phyloP scores from a whole-genome alignment of 148 eudicot species.

The Diospyros kaki region DNA sequence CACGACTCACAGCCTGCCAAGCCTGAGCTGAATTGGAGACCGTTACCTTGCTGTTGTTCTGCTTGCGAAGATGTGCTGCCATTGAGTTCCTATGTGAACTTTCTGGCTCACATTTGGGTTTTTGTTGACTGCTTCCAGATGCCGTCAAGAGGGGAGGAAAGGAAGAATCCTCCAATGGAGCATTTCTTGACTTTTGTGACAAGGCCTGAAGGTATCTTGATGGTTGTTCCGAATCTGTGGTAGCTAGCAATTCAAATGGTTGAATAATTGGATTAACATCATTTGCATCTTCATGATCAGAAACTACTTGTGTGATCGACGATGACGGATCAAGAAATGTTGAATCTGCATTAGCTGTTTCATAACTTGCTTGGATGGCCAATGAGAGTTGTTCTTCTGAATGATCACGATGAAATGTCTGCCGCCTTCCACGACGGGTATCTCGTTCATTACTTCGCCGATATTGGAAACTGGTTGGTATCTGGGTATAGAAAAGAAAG shows the following conservation, averaged over 20 bases:
- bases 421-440: slow-evolving; percentile 80
- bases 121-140: slow-evolving; percentile 48
- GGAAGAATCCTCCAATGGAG: slow-evolving; percentile 54
- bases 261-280: slow-evolving; percentile 46
- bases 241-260: slow-evolving; percentile 57
- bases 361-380: slow-evolving; percentile 74
- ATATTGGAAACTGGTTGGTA: slow-evolving; percentile 88
- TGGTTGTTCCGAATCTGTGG: slow-evolving; percentile 58
- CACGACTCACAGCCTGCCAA: slow-evolving; percentile 37
- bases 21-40: slow-evolving; percentile 44
- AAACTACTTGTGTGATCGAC: slow-evolving; percentile 20
- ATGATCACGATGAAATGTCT: slow-evolving; percentile 56
- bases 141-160: slow-evolving; percentile 76
- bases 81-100: slow-evolving; percentile 42
- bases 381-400: slow-evolving; percentile 54
- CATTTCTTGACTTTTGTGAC: slow-evolving; percentile 48
- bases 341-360: slow-evolving; percentile 32
- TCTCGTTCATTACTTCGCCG: slow-evolving; percentile 61
- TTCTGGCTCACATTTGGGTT: slow-evolving; percentile 38
- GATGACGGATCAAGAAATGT: slow-evolving; percentile 34
- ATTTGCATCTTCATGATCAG: slow-evolving; percentile 25
- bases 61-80: slow-evolving; percentile 64
- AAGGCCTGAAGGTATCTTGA: slow-evolving; percentile 80
- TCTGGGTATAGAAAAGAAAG: slow-evolving; percentile 32
- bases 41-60: slow-evolving; percentile 31